Evolutionary conservation across 2,329 filamentous ascomycete genomes (phyloP).

Genomic region (Clarireedia monteithiana): DNA sequence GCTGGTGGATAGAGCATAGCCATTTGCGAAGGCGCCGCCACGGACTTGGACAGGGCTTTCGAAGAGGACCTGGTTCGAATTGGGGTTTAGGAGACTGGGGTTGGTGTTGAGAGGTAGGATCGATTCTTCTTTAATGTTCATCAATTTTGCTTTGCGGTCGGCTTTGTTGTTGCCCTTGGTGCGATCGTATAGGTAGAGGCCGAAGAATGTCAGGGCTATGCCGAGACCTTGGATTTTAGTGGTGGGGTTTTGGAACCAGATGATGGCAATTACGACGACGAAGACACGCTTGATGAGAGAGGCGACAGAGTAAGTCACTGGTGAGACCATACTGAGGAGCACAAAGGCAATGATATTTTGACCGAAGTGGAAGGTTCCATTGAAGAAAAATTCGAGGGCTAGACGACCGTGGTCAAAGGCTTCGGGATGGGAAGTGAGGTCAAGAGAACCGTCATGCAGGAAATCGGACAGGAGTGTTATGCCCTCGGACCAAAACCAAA

Average conservation of each 20-base stretch:
- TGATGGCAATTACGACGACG: conserved; percentile 86
- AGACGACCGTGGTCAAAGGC: conserved; percentile 69
- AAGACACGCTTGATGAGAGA: conserved; percentile 96
- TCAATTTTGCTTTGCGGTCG: conserved; percentile 69
- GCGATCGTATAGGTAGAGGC: conserved; percentile 91
- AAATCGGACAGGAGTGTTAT: conserved; percentile 70
- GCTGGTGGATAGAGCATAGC: conserved; percentile 29
- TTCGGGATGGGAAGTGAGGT: conserved; percentile 47
- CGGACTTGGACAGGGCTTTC: conserved; percentile 9
- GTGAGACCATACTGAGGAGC: conserved; percentile 84
- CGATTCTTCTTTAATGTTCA: conserved; percentile 37
- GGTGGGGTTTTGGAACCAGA: conserved; percentile 92
- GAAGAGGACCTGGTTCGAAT: not conserved
- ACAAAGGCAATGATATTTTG: conserved; percentile 95
- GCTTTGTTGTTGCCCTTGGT: conserved; percentile 83
- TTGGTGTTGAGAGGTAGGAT: conserved; percentile 21
- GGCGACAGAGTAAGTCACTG: conserved; percentile 94
- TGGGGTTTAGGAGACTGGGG: conserved; percentile 4
- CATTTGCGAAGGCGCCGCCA: conserved; percentile 12
- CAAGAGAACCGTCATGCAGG: conserved; percentile 70
- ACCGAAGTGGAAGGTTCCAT: conserved; percentile 91
- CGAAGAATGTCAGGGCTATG: conserved; percentile 82
- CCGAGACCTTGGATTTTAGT: conserved; percentile 76
- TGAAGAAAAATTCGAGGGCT: conserved; percentile 86
- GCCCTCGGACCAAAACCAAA: conserved; percentile 92